Evolutionary conservation across 2,329 filamentous ascomycete species (phyloP), one percentile per base, ranked within the genome.

Genomic region (Phialophora verrucosa): DNA sequence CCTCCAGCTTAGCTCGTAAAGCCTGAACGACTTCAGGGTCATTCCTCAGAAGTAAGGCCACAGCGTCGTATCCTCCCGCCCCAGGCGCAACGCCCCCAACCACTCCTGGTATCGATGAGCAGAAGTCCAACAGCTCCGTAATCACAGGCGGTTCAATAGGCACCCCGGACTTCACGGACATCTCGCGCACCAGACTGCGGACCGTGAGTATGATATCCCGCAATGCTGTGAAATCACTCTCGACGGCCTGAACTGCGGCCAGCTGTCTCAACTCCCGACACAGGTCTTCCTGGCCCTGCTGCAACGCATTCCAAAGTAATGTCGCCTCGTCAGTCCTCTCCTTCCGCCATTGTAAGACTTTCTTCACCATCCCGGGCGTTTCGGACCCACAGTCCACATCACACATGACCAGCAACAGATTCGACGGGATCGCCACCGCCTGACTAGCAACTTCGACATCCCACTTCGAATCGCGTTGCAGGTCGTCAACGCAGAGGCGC

Each of bases 311-410:
- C 92, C 93, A 98, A 20, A 97, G 82, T 67, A 78, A 74, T 68
- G 87, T 86, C 1, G 93, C 89, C n/a, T 84, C 85, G 2, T 84
- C 83, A 0, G 83, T 80, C 23, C 92, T 87, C 56, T 84, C 79
- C 58, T 86, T 85, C 59, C 91, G 84, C 95, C 95, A 99, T 35
- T 86, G 85, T 2, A 98, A 83, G 14, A 99, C 91, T 75, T 91
- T 87, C 81, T 94, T 96, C 44, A 97, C 95, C 95, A 99, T 98
- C 14, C 92, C 87, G 0, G 96, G 93, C 7, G 94, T 98, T 81
- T 96, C 87, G 57, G 90, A 94, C 35, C 95, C 95, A 75, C 93
- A 97, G 76, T 96, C 92, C 6, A 99, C 95, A 75, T 99, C 95
- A 75, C 93, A 97, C 90, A 99, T 95, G 67, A 96, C 87, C 71